Evolutionary conservation across 805 yeast genomes (phyloP).

Genomic region (Nakazawaea ernobii): DNA sequence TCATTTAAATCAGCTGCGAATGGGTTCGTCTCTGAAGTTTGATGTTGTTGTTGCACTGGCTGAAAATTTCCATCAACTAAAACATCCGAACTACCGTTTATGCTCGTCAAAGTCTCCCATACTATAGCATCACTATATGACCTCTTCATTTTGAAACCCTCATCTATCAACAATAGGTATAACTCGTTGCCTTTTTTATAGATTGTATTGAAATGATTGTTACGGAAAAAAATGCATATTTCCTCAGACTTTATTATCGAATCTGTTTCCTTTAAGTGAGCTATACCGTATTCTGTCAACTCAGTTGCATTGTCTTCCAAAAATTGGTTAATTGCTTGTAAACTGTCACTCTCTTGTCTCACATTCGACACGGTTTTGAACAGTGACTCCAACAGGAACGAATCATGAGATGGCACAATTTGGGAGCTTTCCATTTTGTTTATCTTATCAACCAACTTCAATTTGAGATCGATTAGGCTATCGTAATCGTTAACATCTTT

Average conservation of each 20-base stretch:
- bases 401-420: slow-evolving; percentile 5
- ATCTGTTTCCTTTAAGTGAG: slow-evolving; percentile 27
- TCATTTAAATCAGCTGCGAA: neutral
- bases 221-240: slow-evolving; percentile 73
- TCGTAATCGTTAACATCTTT: neutral
- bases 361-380: neutral
- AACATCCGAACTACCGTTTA: slow-evolving; percentile 63
- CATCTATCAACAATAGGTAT: slow-evolving; percentile 69
- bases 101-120: slow-evolving; percentile 75
- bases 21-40: neutral
- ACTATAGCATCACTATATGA: slow-evolving; percentile 42
- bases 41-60: slow-evolving; percentile 26
- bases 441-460: slow-evolving; percentile 22
- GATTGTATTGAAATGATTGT: slow-evolving; percentile 82
- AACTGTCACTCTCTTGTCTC: slow-evolving; percentile 9
- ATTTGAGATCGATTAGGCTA: slow-evolving; percentile 1
- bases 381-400: neutral
- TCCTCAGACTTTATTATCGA: slow-evolving; percentile 43
- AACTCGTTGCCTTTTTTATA: slow-evolving; percentile 46
- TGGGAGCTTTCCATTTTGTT: slow-evolving; percentile 17
- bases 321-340: slow-evolving; percentile 34
- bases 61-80: slow-evolving; percentile 64
- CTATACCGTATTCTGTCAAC: slow-evolving; percentile 63
- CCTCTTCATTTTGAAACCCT: slow-evolving; percentile 38
- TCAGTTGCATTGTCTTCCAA: slow-evolving; percentile 66